Base-by-base conservation (phyloP, 2,329 filamentous ascomycete genomes). In the Fusarium austroafricanum region DNA sequence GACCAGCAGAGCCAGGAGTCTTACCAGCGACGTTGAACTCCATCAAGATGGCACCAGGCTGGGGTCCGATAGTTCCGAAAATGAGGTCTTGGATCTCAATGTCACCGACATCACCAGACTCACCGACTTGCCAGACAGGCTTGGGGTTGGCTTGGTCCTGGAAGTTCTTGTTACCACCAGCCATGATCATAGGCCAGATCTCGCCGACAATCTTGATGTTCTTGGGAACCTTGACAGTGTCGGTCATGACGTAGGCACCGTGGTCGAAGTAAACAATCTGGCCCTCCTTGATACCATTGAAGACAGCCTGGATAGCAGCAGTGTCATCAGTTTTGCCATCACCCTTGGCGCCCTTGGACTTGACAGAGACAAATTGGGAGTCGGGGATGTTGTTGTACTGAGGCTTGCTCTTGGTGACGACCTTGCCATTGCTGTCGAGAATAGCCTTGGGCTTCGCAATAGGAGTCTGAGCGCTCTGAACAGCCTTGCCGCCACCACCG, bases 311-410 rank as follows among this genome's bases (percentile, higher is more conserved):
- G 74, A 98, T 91, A 18, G 90, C 92, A 8, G 85, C 87, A 17
- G 95, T 97, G 75, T 98, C 96, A 73, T 98, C 95, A 1, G 93
- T 92, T 26, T 82, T 79, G 51, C 95, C 96, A 74, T 99, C 95
- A 74, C 96, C 96, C 81, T 89, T 92, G 74, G 93, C 94, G 60
- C 96, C 95, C 50, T 86, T 85, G 45, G 87, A 83, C 82, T 95
- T 97, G 81, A 96, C 91, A 70, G 92, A 95, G 73, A 96, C 81
- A 75, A 99, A 97, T 33, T 86, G 86, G 61, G 83, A 85, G n/a
- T 84, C 86, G 5, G 89, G 79, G 4, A 92, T 80, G 40, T 82
- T 81, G 75, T 92, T 87, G 76, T 98, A 99, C 78, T 97, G 92
- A 15, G 96, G 96, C 85, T 96, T 97, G 78, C 89, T 91, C 71